Percentiles rank a stretch among this genome's conserved stretches.
Conservation (phyloP, 306 rosid species). For the Prunus davidiana region DNA sequence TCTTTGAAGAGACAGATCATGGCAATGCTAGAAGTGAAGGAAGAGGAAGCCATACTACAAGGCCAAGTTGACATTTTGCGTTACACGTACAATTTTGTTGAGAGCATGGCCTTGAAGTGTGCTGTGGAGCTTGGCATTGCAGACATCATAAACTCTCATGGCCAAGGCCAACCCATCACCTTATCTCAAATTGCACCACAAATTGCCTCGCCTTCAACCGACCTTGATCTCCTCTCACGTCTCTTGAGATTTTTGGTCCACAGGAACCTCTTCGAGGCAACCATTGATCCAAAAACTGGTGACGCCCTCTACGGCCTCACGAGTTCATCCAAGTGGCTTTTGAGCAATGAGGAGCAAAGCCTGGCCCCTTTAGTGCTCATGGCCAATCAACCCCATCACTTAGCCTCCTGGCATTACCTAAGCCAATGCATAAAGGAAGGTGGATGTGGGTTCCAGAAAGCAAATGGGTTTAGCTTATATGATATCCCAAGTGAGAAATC, state of each 20-base stretch:
- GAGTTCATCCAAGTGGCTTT: conserved; percentile 23
- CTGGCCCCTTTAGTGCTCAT: conserved; percentile 10
- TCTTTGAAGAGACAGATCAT: neutral
- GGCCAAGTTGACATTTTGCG: conserved; percentile 22
- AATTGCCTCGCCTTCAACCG: conserved; percentile 7
- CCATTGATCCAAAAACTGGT: neutral
- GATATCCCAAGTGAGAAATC: conserved; percentile 21
- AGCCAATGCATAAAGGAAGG: conserved; percentile 32
- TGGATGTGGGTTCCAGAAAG: conserved; percentile 24
- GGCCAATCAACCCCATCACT: conserved; percentile 16
- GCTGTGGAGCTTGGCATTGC: conserved; percentile 33
- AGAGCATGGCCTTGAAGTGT: conserved; percentile 31
- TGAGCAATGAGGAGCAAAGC: conserved; percentile 14
- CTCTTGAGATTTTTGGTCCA: conserved; percentile 25
- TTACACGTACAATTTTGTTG: neutral
- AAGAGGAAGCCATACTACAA: neutral
- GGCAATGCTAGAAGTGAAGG: neutral
- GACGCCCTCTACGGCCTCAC: conserved; percentile 26
- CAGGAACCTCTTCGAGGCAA: conserved; percentile 10
- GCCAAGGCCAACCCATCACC: conserved; percentile 11
- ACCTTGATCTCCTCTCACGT: conserved; percentile 22
- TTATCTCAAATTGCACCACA: conserved; percentile 20
- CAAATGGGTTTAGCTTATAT: conserved; percentile 30
- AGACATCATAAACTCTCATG: conserved; percentile 31
- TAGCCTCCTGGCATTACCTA: conserved; percentile 32